These are phyloP conservation scores for Peribolospora baueri DNA, from an alignment of 768 basidiomycete genomes.

Conservation along the genomic window DNA sequence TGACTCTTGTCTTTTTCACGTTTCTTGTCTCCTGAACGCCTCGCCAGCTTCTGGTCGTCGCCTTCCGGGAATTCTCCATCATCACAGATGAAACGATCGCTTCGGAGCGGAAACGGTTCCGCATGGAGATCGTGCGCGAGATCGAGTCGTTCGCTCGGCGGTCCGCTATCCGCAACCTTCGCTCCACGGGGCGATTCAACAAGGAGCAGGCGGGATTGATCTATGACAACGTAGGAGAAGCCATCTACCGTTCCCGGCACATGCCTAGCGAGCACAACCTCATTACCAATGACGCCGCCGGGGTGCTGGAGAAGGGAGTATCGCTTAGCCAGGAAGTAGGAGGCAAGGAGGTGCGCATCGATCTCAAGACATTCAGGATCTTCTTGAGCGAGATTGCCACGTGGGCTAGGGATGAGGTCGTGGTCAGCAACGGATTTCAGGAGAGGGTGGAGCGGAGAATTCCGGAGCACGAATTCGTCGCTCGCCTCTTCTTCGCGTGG, in stretches of 20 bases:
- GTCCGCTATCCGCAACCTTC: conserved; percentile 64
- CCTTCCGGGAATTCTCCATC: conserved; percentile 77
- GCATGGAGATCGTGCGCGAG: conserved; percentile 68
- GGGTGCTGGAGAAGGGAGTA: no score
- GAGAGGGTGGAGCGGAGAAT: conserved; percentile 67
- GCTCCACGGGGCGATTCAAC: conserved; percentile 47
- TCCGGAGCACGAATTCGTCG: conserved; percentile 91
- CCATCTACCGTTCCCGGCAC: background rate
- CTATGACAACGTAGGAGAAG: conserved; percentile 39
- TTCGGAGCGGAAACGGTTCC: conserved; percentile 57
- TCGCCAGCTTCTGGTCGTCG: conserved; percentile 44
- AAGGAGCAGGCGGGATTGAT: conserved; percentile 71
- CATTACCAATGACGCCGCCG: no score
- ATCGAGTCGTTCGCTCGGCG: conserved; percentile 90
- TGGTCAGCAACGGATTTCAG: conserved; percentile 79
- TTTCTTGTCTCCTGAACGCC: background rate
- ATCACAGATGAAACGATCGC: conserved; percentile 88
- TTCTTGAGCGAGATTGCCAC: conserved; percentile 82
- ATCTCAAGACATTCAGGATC: conserved; percentile 53
- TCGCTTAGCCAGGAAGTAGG: background rate
- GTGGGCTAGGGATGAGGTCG: conserved; percentile 84
- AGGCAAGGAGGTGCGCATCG: conserved; percentile 34
- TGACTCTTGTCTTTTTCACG: background rate
- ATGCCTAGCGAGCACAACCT: no score
- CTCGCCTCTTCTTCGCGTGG: conserved; percentile 86